Base-by-base conservation (phyloP, 106 monocot species). In the Platanthera zijinensis region DNA sequence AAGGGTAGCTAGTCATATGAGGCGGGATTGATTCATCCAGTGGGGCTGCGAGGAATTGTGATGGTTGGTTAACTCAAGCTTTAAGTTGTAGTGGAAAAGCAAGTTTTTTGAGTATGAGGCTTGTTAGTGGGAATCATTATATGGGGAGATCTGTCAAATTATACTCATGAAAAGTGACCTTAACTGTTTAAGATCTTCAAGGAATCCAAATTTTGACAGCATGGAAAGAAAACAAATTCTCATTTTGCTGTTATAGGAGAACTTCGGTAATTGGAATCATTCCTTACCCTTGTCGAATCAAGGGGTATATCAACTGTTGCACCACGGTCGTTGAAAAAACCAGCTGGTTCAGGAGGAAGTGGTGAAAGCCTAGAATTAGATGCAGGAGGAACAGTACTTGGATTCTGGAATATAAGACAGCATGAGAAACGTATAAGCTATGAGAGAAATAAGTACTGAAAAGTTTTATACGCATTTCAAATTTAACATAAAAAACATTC, bases 261-360 rank as follows among this genome's bases (percentile, higher is more conserved):
- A 11, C 1, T 48, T 28, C 0, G 48, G 48, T 47, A 70, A 72
- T 50, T 50, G 19, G 51, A 72, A 72, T 50, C 72, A 72, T 22
- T 21, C 19, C 71, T 9, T 57, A 94, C 94, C 85, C 89, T 88
- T 39, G 84, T 17, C 71, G 78, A 80, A 57, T 94, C 94, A 67
- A 94, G 88, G 32, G 91, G 91, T 80, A 95, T 89, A 82, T 95
- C 94, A 74, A 91, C 77, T 47, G 91, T 85, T 74, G 87, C 90
- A 77, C 77, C 75, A 51, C 77, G 85, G 51, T 85, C 90, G 83
- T 83, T 91, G 80, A 87, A 89, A 73, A 95, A 95, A 86, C 89
- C 91, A 63, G 94, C 94, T 22, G 91, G 91, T 62, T 95, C 91
- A 13, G 87, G 94, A 71, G 91, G 89, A 72, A 91, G 89, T 30